A percentile compares a stretch with the other conserved stretches of the same genome.
Evolutionary conservation across 1,284 basidiomycete genomes (phyloP).

Genomic region (Trichosporon sp.): DNA sequence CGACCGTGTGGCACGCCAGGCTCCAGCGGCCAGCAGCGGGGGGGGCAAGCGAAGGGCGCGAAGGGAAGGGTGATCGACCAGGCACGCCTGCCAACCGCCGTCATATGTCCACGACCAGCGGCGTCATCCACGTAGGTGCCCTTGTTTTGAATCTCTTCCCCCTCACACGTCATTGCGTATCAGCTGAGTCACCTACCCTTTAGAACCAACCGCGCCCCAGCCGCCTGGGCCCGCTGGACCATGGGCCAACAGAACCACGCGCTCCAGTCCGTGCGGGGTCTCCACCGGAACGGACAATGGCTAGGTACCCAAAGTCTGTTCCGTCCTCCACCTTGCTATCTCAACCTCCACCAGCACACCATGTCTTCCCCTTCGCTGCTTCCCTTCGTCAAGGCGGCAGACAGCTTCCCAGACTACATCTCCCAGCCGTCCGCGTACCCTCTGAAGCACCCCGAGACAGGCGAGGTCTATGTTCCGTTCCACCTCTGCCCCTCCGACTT

Average conservation of each 20-base stretch:
- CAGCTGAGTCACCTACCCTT: neutral
- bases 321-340: neutral
- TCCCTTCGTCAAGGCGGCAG: conserved; percentile 64
- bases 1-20: too few species aligned
- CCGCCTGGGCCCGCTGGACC: too few species aligned
- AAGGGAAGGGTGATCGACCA: conserved; percentile 1
- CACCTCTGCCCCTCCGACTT: conserved; percentile 26
- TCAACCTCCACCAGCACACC: neutral
- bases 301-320: neutral
- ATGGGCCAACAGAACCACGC: neutral
- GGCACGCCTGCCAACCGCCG: neutral
- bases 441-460: conserved; percentile 21
- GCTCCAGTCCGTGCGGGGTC: neutral
- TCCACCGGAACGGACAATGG: conserved; percentile 1
- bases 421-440: conserved; percentile 33
- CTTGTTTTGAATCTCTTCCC: neutral
- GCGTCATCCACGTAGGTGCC: neutral
- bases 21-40: too few species aligned
- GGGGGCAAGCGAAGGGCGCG: neutral
- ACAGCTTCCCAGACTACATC: conserved; percentile 62
- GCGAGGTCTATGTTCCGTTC: conserved; percentile 30
- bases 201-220: neutral
- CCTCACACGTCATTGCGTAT: conserved; percentile 8
- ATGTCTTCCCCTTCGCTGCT: conserved; percentile 58
- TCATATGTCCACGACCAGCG: neutral